Base-by-base conservation (phyloP, 768 basidiomycete species). In the Trametes villosa region DNA sequence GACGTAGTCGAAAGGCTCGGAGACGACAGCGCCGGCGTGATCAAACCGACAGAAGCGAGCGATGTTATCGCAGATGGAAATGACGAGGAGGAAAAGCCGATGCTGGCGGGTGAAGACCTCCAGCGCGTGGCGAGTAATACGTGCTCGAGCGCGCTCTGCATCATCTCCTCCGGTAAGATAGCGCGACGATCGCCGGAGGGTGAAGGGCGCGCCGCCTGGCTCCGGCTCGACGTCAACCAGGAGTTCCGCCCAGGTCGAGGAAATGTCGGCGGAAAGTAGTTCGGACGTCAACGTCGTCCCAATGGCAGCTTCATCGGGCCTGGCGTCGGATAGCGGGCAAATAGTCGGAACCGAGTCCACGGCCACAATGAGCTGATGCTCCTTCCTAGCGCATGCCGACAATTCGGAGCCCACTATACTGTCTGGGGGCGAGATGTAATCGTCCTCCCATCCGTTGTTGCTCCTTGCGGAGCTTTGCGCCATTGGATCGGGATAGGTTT, bases 21-120 rank as follows among this genome's bases (percentile, higher is more conserved):
- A 46, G 15, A 64, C 53, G 20, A 60, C 27, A 8, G 41, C 44
- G 1, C 63, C 63, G 2, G 54, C 49, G 11, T 49, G 47, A 38
- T 64, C 63, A 41, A 45, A 57, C 12, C 45, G 38, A 2, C 47
- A 18, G 22, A 61, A 27, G 3, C 59, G 63, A 2, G 59, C 55
- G 6, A 20, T 31, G 20, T 24, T 4, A 6, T 36, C 18, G 38
- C 22, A 30, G 18, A 65, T 26, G 18, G 33, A n/a, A 12, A 60
- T 20, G 5, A 41, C 53, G 26, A 53, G 51, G 46, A 20, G 24
- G 26, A 53, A 44, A 17, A n/a, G 4, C 12, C 59, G 49, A 31
- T 57, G 63, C 34, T 64, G 63, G 6, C 50, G 40, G 5, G 13
- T 9, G 24, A 52, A 56, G 17, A 59, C 30, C 17, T 56, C 34